These are phyloP conservation scores for Aspergillus sp. DNA, from an alignment of 2,329 filamentous ascomycete species.

Conservation along the genomic window DNA sequence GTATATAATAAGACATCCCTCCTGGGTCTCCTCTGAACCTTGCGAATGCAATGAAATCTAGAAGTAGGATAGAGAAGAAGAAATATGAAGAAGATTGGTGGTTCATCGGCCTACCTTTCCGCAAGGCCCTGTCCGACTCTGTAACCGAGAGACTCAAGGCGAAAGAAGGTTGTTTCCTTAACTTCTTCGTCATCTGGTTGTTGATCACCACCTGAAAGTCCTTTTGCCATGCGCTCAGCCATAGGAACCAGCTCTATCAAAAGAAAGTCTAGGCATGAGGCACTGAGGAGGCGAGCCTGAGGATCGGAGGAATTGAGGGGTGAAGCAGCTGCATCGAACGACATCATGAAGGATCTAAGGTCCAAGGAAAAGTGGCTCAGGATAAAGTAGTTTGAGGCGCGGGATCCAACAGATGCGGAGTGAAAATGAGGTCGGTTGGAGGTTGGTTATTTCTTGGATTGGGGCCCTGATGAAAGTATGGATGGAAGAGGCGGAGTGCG, in stretches of 20 bases:
- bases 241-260: conserved; percentile 96
- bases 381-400: too few species aligned
- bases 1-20: not conserved
- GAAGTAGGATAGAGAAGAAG: not conserved
- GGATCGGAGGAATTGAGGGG: conserved; percentile 70
- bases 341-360: conserved; percentile 48
- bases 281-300: conserved; percentile 68
- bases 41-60: not conserved
- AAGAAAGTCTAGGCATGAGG: conserved; percentile 86
- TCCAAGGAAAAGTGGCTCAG: too few species aligned
- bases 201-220: conserved; percentile 45
- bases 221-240: conserved; percentile 77
- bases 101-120: conserved; percentile 59
- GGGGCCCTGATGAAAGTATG: too few species aligned
- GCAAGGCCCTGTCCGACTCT: conserved; percentile 87
- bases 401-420: too few species aligned
- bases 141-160: conserved; percentile 81
- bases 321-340: conserved; percentile 65
- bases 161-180: conserved; percentile 76
- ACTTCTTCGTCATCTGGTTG: conserved; percentile 61
- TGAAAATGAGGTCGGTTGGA: too few species aligned
- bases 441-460: too few species aligned
- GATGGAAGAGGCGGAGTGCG: too few species aligned
- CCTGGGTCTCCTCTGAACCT: too few species aligned
- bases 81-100: not conserved